Evolutionary conservation across 2,329 filamentous ascomycete genomes (phyloP).

Genomic region (Endothia cerciana): DNA sequence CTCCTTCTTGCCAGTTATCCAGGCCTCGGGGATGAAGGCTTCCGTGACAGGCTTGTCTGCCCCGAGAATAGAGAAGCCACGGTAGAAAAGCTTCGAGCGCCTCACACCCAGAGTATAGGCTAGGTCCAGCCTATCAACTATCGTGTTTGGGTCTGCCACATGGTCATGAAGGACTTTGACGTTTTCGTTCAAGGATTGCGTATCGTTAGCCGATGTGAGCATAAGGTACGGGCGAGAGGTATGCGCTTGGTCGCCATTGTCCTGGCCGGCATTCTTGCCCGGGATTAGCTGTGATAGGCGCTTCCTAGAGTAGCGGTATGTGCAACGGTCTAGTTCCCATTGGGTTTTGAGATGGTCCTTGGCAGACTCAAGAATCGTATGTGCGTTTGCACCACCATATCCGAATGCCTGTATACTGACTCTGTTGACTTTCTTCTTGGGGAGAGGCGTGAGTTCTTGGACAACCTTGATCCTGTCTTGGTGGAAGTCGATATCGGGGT

Average conservation of each 20-base stretch:
- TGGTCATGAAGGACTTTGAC: not conserved
- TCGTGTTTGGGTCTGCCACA: not conserved
- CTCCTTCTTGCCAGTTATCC: not conserved
- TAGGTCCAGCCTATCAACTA: slow-evolving; percentile 30
- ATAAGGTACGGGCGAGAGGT: not conserved
- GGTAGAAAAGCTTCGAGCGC: slow-evolving; percentile 28
- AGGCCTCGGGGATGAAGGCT: not conserved
- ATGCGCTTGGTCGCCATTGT: not conserved
- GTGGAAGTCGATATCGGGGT: slow-evolving; percentile 39
- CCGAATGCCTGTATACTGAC: slow-evolving; percentile 23
- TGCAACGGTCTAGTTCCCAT: not conserved
- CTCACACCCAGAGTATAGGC: slow-evolving; percentile 34
- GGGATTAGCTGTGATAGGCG: not conserved
- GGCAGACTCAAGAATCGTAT: slow-evolving; percentile 11
- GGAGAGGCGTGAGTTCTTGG: slow-evolving; percentile 7
- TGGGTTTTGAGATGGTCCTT: not conserved
- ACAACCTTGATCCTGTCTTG: slow-evolving; percentile 34
- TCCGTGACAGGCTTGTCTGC: not conserved
- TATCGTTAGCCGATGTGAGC: not conserved
- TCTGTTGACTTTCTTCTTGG: slow-evolving; percentile 7
- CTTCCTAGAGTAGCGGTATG: not conserved
- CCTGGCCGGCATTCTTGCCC: not conserved
- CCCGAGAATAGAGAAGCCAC: not conserved
- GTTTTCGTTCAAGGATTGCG: not conserved
- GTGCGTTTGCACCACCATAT: slow-evolving; percentile 22